Conservation (phyloP, 2,329 filamentous ascomycete genomes). For the Ascomycota sp. region DNA sequence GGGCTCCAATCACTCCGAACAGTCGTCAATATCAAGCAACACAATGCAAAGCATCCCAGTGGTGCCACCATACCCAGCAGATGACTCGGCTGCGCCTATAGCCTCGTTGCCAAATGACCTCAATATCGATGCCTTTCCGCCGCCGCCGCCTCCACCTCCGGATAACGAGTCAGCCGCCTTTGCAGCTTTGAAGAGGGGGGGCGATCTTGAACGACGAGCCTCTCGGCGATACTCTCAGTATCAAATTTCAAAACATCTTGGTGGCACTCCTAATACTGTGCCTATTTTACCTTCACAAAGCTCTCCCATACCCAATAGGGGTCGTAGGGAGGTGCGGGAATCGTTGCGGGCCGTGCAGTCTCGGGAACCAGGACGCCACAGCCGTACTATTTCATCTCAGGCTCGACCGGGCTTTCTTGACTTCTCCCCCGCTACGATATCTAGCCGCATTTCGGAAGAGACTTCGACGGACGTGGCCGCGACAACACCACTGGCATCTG, state of each 20-base stretch:
- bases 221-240: constrained; percentile 90
- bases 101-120: constrained; percentile 20
- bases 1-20: constrained; percentile 30
- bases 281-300: constrained; percentile 73
- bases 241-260: constrained; percentile 87
- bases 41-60: constrained; percentile 60
- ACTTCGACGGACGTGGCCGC: too few relatives aligned
- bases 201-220: constrained; percentile 77
- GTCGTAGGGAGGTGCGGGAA: constrained; percentile 58
- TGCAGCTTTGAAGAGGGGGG: constrained; percentile 74
- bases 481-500: too few relatives aligned
- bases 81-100: constrained; percentile 30
- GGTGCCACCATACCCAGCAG: constrained; percentile 48
- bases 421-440: constrained; percentile 38
- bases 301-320: constrained; percentile 67
- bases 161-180: constrained; percentile 78
- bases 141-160: constrained; percentile 43
- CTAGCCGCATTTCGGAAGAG: constrained; percentile 44
- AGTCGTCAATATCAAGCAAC: constrained; percentile 51
- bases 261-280: constrained; percentile 59
- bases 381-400: constrained; percentile 24
- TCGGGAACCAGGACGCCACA: constrained; percentile 29
- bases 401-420: constrained; percentile 26
- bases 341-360: constrained; percentile 51
- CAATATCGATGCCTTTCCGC: constrained; percentile 46